phyloP scores from a whole-genome alignment of 2,329 filamentous ascomycete genomes.

The Ophiostoma himal-ulmi region DNA sequence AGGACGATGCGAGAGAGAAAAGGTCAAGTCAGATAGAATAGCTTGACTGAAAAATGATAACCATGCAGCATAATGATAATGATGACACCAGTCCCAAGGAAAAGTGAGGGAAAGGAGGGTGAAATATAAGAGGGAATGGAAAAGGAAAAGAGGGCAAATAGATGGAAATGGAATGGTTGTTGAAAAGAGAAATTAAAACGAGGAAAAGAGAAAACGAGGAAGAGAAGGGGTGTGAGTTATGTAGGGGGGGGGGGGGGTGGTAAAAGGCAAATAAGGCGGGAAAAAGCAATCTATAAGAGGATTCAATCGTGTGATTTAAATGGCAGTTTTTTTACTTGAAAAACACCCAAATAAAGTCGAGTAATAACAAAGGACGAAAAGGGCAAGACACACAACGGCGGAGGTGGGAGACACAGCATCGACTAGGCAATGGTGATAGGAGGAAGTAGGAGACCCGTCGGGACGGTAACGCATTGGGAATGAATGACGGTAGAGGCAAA shows the following conservation, averaged over 20 bases:
- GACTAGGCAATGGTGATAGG: conserved; percentile 1
- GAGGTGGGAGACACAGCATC: conserved; percentile 2
- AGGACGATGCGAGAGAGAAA: not conserved
- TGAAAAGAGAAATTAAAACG: too few species aligned
- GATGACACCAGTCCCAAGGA: not conserved
- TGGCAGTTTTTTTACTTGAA: too few species aligned
- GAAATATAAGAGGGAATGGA: not conserved
- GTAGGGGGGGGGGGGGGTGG: not conserved
- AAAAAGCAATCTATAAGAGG: not conserved
- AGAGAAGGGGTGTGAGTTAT: not conserved
- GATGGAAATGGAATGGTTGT: not conserved
- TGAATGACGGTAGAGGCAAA: not conserved
- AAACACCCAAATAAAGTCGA: not conserved
- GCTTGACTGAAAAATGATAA: not conserved
- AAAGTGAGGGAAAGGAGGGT: not conserved
- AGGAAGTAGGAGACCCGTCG: not conserved
- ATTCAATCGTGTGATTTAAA: too few species aligned
- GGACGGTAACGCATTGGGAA: not conserved
- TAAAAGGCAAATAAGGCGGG: not conserved
- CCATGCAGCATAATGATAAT: conserved; percentile 20
- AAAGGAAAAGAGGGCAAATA: not conserved
- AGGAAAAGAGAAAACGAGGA: not conserved
- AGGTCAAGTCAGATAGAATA: not conserved
- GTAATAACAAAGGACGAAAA: not conserved
- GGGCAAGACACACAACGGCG: not conserved